Evolutionary conservation across 805 yeast genomes (phyloP).

Genomic region (Barnettozyma sucrosica): DNA sequence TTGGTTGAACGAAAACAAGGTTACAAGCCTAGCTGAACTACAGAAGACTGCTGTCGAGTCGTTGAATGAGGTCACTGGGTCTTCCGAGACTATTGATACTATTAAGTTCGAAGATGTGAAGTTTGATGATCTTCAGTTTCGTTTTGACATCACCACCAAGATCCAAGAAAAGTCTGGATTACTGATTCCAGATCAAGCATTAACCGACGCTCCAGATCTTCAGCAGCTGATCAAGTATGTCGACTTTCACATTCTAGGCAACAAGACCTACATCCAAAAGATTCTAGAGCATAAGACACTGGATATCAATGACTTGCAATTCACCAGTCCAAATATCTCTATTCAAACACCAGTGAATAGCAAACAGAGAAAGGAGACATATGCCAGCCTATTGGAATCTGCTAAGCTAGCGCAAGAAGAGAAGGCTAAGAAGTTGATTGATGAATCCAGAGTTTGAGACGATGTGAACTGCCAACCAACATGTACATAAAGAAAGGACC

Average conservation of each 20-base stretch:
- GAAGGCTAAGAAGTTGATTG: conserved; percentile 20
- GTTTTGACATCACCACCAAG: conserved; percentile 30
- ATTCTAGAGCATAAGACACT: conserved; percentile 11
- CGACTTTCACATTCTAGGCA: conserved; percentile 6
- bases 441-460: conserved; percentile 17
- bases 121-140: conserved; percentile 26
- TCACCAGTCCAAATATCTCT: conserved; percentile 21
- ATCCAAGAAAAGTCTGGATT: conserved; percentile 34
- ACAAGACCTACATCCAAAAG: conserved; percentile 8
- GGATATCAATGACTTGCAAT: conserved; percentile 14
- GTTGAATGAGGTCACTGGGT: conserved; percentile 14
- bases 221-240: conserved; percentile 5
- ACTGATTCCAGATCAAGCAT: conserved; percentile 32
- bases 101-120: conserved; percentile 13
- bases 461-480: not conserved
- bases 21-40: conserved; percentile 23
- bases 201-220: conserved; percentile 23
- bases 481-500: conserved; percentile 3
- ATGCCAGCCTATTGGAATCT: conserved; percentile 19
- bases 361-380: conserved; percentile 21
- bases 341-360: conserved; percentile 20
- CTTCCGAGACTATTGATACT: conserved; percentile 1
- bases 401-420: conserved; percentile 21
- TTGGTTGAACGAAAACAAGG: conserved; percentile 30
- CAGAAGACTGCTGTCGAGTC: conserved; percentile 19